Base-by-base conservation (phyloP, 2,329 filamentous ascomycete genomes). In the Alternaria viburni region DNA sequence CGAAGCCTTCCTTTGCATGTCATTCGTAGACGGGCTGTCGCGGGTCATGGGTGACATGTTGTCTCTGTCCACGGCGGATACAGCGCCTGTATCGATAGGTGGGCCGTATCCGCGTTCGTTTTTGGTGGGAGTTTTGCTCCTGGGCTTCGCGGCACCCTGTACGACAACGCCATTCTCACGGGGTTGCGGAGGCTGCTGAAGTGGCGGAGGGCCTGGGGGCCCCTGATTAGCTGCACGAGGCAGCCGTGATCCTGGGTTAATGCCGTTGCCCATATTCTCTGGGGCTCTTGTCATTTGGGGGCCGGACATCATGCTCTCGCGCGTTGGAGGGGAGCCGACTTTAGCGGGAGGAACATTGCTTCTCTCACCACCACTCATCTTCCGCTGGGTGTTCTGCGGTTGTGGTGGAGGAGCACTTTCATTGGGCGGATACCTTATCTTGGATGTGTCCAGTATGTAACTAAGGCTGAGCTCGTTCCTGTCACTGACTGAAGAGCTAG, bases 401-500 rank as follows among this genome's bases (percentile, higher is more conserved):
- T 75, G 76, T 61, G 73, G 74, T 8, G 71, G 65, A 36, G 73
- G 75, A 15, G 78, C 76, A 25, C 73, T 79, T 57, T 97, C 94
- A 70, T 92, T 95, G 1, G 83, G 79, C 6, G 96, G 96, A 80
- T 99, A 99, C 68, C 96, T 89, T 70, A 99, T 99, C 81, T 99
- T 99, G 51, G 89, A 90, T 9, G 96, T 99, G 79, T 99, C 96
- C 65, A 99, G 85, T 68, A 97, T 87, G 79, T 98, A 99, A 36
- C 93, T 91, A 74, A 97, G 87, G 62, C 92, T 93, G 56, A 99
- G 85, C 77, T 99, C 96, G 65, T 90, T 90, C 30, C 92, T 88
- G 73, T 96, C 89, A 51, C 91, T 88, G 0, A 91, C 88, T 26
- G 93, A 91, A 15, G 93, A 94, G 79, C 94, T 98, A 13, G 96